These are phyloP conservation scores for Glycine soja DNA, from an alignment of 306 rosid species.

Conservation along the genomic window DNA sequence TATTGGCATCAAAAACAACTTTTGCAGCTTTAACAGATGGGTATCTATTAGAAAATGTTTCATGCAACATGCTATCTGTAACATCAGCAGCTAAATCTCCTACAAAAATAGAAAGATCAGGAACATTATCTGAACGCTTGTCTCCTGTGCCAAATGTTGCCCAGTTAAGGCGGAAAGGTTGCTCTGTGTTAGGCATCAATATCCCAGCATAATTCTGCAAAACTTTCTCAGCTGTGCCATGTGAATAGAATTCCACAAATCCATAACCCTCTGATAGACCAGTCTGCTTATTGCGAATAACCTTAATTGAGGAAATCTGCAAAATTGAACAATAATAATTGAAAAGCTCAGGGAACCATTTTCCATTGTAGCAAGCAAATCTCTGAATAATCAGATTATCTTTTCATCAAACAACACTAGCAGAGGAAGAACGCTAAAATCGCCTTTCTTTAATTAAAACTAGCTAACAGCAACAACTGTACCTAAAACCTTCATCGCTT, in stretches of 20 bases:
- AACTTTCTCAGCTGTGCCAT: conserved; percentile 83
- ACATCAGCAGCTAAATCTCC: conserved; percentile 98
- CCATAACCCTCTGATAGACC: conserved; percentile 94
- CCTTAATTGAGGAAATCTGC: conserved; percentile 84
- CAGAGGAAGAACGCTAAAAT: conserved; percentile 34
- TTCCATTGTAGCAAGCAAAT: conserved; percentile 4
- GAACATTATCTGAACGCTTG: conserved; percentile 83
- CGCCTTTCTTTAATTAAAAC: conserved; percentile 27
- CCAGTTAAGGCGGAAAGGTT: conserved; percentile 94
- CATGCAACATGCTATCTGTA: conserved; percentile 80
- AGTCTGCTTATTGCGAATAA: conserved; percentile 91
- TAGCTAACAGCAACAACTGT: background rate
- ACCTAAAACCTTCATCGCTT: background rate
- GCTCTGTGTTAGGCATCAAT: conserved; percentile 87
- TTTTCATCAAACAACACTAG: conserved; percentile 24
- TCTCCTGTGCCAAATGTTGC: conserved; percentile 91
- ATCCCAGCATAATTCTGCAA: conserved; percentile 72
- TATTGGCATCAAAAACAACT: conserved; percentile 94
- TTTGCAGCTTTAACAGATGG: conserved; percentile 94
- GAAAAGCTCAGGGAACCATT: conserved; percentile 1
- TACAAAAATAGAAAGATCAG: conserved; percentile 93
- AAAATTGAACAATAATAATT: conserved; percentile 12
- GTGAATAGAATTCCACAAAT: conserved; percentile 85
- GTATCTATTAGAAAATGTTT: conserved; percentile 75
- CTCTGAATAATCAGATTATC: conserved; percentile 4